Base-by-base conservation (phyloP, 495 filamentous ascomycete genomes). In the Aspergillus avenaceus region DNA sequence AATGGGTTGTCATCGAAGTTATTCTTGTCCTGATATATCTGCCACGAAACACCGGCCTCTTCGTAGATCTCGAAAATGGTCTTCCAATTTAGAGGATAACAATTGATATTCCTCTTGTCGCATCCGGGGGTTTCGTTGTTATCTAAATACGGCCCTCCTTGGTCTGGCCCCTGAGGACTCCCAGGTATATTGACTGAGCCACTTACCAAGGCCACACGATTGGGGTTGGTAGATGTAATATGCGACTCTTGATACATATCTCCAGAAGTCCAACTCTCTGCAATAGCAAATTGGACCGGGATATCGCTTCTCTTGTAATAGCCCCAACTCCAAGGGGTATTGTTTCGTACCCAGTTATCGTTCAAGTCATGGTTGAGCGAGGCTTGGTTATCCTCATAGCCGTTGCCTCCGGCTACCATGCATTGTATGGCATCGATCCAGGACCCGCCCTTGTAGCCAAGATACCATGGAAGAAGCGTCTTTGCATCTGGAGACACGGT, bases 201-300 rank as follows among this genome's bases (percentile, higher is more conserved):
- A 41, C 73, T 77, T 13, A 73, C 68, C 63, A 78, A 68, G n/a
- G 74, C 72, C 5, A 79, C 78, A 31, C 78, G 75, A 48, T 81
- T 81, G 3, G 78, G 77, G 47, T 74, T 79, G 0, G 78, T 81
- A 0, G 76, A 66, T 1, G 78, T 75, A 32, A 81, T 73, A 49
- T 79, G 72, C 8, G 66, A 63, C 62, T 81, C 76, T 67, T 76
- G 78, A 48, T 81, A 81, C 78, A 81, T 81, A 52, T 81, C 78
- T 12, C 67, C 76, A 16, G 75, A 56, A 4, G 75, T 78, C 71
- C 74, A 81, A 6, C 63, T 74, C 45, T 81, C 78, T 0, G 77
- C 78, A 59, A 80, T 72, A 12, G 70, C 70, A 59, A 72, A 81
- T 12, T 81, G 78, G 21, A 79, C 66, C 0, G 78, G 77, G 25